Evolutionary conservation across 2,329 filamentous ascomycete species (phyloP).

Genomic region (Didymella glomerata): DNA sequence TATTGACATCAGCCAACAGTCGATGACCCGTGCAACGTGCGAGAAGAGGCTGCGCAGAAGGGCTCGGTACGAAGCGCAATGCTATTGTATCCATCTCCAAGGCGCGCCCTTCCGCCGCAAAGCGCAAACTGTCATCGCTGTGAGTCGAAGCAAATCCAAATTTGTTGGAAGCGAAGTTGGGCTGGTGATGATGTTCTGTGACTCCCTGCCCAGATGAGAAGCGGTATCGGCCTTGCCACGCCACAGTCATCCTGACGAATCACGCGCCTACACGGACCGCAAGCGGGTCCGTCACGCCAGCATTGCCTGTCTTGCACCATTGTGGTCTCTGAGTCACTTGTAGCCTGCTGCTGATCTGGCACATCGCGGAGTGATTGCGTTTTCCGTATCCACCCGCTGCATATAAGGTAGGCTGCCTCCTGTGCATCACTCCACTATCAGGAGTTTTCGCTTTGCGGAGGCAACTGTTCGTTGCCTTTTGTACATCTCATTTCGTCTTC

Average conservation of each 20-base stretch:
- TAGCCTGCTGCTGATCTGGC: conserved; percentile 41
- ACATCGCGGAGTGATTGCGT: conserved; percentile 23
- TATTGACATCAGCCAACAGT: conserved; percentile 11
- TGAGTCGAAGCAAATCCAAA: conserved; percentile 25
- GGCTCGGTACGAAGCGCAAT: not conserved
- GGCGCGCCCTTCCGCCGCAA: conserved; percentile 11
- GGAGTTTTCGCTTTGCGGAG: conserved; percentile 40
- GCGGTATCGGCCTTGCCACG: conserved; percentile 43
- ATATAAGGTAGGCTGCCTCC: conserved; percentile 38
- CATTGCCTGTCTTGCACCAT: conserved; percentile 24
- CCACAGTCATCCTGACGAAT: conserved; percentile 37
- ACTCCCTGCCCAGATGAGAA: conserved; percentile 29
- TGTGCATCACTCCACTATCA: conserved; percentile 28
- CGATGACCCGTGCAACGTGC: conserved; percentile 22
- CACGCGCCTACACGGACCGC: conserved; percentile 35
- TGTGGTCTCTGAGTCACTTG: conserved; percentile 48
- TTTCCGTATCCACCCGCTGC: conserved; percentile 29
- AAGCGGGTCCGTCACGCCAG: conserved; percentile 37
- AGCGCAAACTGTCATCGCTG: conserved; percentile 3
- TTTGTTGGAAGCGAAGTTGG: conserved; percentile 22
- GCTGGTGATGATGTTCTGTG: conserved; percentile 28
- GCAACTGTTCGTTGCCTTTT: conserved; percentile 37
- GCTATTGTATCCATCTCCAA: not conserved
- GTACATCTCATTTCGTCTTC: conserved; percentile 10
- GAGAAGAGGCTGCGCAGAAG: conserved; percentile 12